phyloP scores from a whole-genome alignment of 306 rosid species.

The Cicer cuneatum region DNA sequence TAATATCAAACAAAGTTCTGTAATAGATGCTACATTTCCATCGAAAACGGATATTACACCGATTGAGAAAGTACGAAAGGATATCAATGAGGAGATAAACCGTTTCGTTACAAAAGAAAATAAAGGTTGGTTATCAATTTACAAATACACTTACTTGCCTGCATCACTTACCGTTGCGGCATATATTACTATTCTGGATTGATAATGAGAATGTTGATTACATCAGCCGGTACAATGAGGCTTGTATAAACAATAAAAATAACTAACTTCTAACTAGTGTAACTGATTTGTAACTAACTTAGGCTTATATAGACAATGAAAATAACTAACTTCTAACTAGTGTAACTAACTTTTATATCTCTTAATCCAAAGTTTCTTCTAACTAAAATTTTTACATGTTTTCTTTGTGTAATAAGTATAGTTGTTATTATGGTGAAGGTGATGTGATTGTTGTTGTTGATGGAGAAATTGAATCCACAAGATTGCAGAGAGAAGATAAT shows the following conservation, averaged over 20 bases:
- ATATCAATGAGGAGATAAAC: conserved; percentile 12
- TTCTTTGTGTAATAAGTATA: conserved; percentile 1
- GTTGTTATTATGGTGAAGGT: conserved; percentile 36
- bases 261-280: no score
- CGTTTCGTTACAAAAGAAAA: conserved; percentile 13
- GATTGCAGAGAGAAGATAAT: conserved; percentile 33
- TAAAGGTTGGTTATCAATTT: conserved; percentile 32
- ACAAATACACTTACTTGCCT: background rate
- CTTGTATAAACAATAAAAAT: no score
- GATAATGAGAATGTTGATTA: no score
- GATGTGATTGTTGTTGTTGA: conserved; percentile 44
- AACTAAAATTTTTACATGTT: background rate
- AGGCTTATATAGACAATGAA: no score
- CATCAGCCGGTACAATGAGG: no score
- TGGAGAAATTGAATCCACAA: conserved; percentile 18
- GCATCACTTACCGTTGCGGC: background rate
- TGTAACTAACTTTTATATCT: no score
- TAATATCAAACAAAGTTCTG: conserved; percentile 12
- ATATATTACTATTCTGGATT: no score
- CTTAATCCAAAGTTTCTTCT: background rate
- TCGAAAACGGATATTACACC: conserved; percentile 20
- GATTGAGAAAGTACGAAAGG: conserved; percentile 29
- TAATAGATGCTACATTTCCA: conserved; percentile 35
- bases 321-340: no score
- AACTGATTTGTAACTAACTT: no score